phyloP scores from a whole-genome alignment of 1,284 basidiomycete species.

The Fomitopsis betulina region DNA sequence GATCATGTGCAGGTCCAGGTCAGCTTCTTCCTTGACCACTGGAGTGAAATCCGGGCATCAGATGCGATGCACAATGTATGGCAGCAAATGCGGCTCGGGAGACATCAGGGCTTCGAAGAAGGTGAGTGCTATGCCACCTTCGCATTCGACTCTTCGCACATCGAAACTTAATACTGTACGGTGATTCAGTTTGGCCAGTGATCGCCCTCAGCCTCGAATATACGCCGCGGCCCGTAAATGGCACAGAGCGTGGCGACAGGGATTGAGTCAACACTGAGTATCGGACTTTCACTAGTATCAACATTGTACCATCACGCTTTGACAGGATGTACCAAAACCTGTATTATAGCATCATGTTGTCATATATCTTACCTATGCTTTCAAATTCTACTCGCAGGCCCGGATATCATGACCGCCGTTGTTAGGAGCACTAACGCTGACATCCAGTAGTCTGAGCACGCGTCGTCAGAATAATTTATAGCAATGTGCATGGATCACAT shows the following conservation, averaged over 20 bases:
- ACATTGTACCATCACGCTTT: background rate
- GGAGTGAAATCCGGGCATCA: constrained; percentile 76
- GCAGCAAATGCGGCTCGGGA: constrained; percentile 75
- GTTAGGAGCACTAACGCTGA: too few relatives aligned
- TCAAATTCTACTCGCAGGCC: too few relatives aligned
- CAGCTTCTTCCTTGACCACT: constrained; percentile 75
- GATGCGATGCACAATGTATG: constrained; percentile 81
- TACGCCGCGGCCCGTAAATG: constrained; percentile 31
- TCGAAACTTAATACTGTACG: background rate
- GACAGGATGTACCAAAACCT: background rate
- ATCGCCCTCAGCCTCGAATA: constrained; percentile 66
- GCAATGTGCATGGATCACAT: background rate
- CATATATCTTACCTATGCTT: background rate
- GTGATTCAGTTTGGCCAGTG: constrained; percentile 56
- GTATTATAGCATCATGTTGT: background rate
- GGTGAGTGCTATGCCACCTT: constrained; percentile 31
- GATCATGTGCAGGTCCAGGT: constrained; percentile 54
- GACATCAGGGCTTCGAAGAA: constrained; percentile 82
- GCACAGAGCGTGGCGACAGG: constrained; percentile 10
- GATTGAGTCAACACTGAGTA: background rate
- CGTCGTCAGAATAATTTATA: background rate
- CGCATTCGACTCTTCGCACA: background rate
- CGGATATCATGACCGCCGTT: too few relatives aligned
- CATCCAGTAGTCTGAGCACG: background rate
- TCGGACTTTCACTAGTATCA: too few relatives aligned